phyloP scores from a whole-genome alignment of 257 asterid genomes.

The Solanum arcanum region DNA sequence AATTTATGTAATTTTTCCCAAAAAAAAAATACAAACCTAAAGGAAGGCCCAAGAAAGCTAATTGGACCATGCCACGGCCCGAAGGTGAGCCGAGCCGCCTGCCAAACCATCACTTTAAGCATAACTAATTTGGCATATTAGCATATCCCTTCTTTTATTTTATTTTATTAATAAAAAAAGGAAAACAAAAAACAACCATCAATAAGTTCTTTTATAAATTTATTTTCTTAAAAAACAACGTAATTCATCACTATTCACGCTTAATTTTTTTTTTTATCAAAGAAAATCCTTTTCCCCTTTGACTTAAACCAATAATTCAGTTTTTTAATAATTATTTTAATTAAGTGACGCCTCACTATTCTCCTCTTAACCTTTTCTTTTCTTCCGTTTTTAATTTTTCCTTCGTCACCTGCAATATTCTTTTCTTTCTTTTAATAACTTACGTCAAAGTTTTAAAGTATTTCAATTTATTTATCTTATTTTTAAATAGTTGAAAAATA shows the following conservation, averaged over 20 bases:
- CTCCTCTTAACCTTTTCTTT: neutral
- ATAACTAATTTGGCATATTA: neutral
- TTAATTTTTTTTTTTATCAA: no score
- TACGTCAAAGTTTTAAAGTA: no score
- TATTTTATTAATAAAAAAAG: neutral
- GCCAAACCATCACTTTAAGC: neutral
- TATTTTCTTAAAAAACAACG: neutral
- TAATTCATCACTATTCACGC: neutral
- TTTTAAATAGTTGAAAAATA: no score
- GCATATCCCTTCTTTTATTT: neutral
- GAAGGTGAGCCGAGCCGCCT: neutral
- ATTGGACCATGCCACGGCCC: neutral
- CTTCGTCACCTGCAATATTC: neutral
- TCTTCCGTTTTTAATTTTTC: neutral
- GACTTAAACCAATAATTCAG: neutral
- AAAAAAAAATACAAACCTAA: neutral
- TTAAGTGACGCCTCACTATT: neutral
- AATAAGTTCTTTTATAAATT: neutral
- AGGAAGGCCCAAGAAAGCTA: neutral
- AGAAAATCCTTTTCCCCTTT: neutral
- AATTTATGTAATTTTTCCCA: no score
- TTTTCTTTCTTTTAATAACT: neutral
- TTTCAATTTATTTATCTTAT: no score
- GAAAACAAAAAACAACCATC: neutral
- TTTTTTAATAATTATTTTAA: neutral